A percentile compares a stretch with the other conserved stretches of the same genome.
These are phyloP conservation scores for Exophiala phaeomuriformis DNA, from an alignment of 2,329 filamentous ascomycete species.

Conservation along the genomic window DNA sequence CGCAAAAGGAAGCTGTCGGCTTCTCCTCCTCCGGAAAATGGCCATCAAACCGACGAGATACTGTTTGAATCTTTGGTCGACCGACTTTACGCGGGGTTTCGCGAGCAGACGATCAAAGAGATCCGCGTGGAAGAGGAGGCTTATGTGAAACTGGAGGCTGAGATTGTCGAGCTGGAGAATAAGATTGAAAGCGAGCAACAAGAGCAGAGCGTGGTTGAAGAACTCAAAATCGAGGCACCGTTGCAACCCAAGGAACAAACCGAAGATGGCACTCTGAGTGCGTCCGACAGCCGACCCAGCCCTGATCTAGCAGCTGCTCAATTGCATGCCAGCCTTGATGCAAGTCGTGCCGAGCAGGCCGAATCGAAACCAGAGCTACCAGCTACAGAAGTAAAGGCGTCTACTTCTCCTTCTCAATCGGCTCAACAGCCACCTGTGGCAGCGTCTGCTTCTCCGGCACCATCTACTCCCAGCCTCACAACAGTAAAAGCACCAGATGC, in stretches of 20 bases:
- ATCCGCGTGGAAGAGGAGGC: constrained; percentile 67
- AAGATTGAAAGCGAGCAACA: constrained; percentile 45
- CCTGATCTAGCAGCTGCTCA: constrained; percentile 17
- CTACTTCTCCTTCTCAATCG: constrained; percentile 3
- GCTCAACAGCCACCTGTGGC: constrained; percentile 6
- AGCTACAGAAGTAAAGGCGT: constrained; percentile 2
- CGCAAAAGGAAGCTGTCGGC: constrained; percentile 69
- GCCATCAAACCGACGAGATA: constrained; percentile 6
- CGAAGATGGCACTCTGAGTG: constrained; percentile 3
- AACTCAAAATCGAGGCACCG: neutral
- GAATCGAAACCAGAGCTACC: constrained; percentile 3
- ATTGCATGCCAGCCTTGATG: constrained; percentile 17
- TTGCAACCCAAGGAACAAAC: neutral
- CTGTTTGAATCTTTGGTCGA: constrained; percentile 49
- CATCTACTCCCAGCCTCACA: constrained; percentile 8
- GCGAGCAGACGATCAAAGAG: constrained; percentile 59
- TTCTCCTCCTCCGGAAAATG: constrained; percentile 42
- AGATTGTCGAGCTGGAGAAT: constrained; percentile 62
- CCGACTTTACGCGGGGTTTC: constrained; percentile 68
- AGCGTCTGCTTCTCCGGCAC: constrained; percentile 15
- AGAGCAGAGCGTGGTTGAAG: neutral
- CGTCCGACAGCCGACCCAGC: neutral
- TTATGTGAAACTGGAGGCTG: constrained; percentile 56
- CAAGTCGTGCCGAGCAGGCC: constrained; percentile 7
- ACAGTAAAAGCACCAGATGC: constrained; percentile 11